Evolutionary conservation across 768 basidiomycete genomes (phyloP), one percentile per base, ranked within the genome.

Genomic region (Rhizopogon rudus): DNA sequence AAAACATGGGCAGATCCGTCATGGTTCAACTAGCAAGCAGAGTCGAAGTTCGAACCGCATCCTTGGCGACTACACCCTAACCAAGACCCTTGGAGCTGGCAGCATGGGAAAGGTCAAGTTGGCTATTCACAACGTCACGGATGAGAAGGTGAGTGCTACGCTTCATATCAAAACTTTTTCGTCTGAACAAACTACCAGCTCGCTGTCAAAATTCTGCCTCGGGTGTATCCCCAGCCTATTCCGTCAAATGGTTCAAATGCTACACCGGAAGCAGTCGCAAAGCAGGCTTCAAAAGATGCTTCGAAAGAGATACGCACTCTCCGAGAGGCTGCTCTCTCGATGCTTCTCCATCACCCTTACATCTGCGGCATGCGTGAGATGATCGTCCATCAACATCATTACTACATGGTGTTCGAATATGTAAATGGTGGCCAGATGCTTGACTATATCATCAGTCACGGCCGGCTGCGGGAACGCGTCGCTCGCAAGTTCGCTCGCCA

Each of bases 21-120:
- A 71, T 37, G 67, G 59, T 48, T 66, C 73, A 22, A 58, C 74
- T 1, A 57, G 67, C 63, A 63, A 72, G 63, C 76, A 59, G 64
- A 69, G 67, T 57, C 71, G 67, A 65, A 63, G 52, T 41, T 56
- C 67, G 45, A 63, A 75, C 62, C 73, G 88, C 71, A 78, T 92
- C 56, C 77, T 99, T 14, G 96, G 95, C 33, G 93, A 98, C 68
- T 99, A 97, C 75, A 91, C 91, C 57, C 82, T 99, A 62, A 90
- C 90, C 66, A 98, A 98, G 81, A 97, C 96, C 5, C 80, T 99
- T 41, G 96, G 96, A 25, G 96, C 95, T 20, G 96, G 96, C 39
- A 93, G 91, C 69, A 99, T 99, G 96, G 96, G 96, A 61, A 98
- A 98, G 71, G 96, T 99, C 65, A 99, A 98, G 77, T 82, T 98